Conservation (phyloP, 331 rosid genomes). For the Erythrophleum ivorense region DNA sequence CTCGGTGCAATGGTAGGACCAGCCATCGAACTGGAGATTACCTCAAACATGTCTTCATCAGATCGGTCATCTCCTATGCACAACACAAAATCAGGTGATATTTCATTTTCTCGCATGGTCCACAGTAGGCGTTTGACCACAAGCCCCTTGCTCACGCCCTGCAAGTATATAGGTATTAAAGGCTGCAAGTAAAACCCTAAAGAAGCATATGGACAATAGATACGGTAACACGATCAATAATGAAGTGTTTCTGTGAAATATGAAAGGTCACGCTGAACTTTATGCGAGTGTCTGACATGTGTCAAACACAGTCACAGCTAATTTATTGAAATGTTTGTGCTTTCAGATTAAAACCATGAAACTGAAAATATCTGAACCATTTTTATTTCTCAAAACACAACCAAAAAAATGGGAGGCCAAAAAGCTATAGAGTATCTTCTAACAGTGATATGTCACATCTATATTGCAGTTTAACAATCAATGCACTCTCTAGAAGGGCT, state of each 20-base stretch:
- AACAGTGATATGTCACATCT: background rate
- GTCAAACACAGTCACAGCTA: too few species aligned
- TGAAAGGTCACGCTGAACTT: background rate
- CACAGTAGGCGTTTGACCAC: slow-evolving; percentile 70
- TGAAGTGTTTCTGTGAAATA: background rate
- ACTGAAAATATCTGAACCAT: background rate
- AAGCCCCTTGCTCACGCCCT: slow-evolving; percentile 82
- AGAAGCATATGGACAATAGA: background rate
- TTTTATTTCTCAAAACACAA: background rate
- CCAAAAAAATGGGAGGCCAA: background rate
- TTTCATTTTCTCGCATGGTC: slow-evolving; percentile 57
- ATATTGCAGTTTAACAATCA: background rate
- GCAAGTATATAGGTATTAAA: slow-evolving; percentile 9
- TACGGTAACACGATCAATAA: background rate
- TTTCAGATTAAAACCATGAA: background rate
- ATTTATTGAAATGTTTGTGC: background rate
- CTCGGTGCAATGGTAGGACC: slow-evolving; percentile 58
- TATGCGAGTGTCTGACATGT: too few species aligned
- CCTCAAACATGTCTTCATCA: slow-evolving; percentile 91
- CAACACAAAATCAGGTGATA: slow-evolving; percentile 66
- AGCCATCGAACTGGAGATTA: slow-evolving; percentile 53
- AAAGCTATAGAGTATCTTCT: background rate
- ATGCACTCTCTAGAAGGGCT: background rate
- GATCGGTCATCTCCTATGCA: slow-evolving; percentile 84
- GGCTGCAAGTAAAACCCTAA: background rate